Conservation (phyloP, 768 basidiomycete species). For the Nidularia sp. region DNA sequence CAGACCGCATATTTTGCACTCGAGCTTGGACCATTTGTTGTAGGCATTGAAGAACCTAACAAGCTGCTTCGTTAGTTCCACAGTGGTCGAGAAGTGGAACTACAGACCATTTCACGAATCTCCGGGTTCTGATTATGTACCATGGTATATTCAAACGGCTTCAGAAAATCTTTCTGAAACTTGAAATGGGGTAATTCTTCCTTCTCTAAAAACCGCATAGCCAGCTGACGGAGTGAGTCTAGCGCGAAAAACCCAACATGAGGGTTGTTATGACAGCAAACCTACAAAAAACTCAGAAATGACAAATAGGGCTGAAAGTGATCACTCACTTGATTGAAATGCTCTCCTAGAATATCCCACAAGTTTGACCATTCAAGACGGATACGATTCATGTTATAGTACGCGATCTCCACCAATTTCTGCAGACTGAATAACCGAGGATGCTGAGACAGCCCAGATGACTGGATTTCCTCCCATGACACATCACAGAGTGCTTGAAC, state of each 20-base stretch:
- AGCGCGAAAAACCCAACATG: slow-evolving; percentile 96
- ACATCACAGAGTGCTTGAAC: slow-evolving; percentile 94
- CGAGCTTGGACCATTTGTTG: slow-evolving; percentile 98
- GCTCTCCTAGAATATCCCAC: slow-evolving; percentile 97
- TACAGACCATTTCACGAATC: slow-evolving; percentile 85
- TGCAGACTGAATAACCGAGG: slow-evolving; percentile 95
- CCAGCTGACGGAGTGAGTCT: slow-evolving; percentile 92
- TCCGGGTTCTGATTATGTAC: slow-evolving; percentile 94
- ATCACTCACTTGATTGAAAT: slow-evolving; percentile 85
- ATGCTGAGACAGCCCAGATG: slow-evolving; percentile 89
- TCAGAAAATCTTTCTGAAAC: slow-evolving; percentile 98
- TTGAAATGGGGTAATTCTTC: slow-evolving; percentile 98
- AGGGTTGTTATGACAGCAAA: slow-evolving; percentile 97
- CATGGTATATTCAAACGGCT: slow-evolving; percentile 98
- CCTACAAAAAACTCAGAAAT: slow-evolving; percentile 40
- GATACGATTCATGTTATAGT: slow-evolving; percentile 99
- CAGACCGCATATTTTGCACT: slow-evolving; percentile 92
- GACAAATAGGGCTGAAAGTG: background rate
- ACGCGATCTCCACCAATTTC: slow-evolving; percentile 97
- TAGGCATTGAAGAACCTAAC: slow-evolving; percentile 90
- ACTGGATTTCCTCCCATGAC: slow-evolving; percentile 99
- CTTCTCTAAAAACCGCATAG: slow-evolving; percentile 98
- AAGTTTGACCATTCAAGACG: slow-evolving; percentile 97
- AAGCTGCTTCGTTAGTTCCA: slow-evolving; percentile 1
- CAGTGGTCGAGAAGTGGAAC: background rate